Evolutionary conservation across 306 rosid species (phyloP), one percentile per base, ranked within the genome.

Genomic region (Vigna angularis): DNA sequence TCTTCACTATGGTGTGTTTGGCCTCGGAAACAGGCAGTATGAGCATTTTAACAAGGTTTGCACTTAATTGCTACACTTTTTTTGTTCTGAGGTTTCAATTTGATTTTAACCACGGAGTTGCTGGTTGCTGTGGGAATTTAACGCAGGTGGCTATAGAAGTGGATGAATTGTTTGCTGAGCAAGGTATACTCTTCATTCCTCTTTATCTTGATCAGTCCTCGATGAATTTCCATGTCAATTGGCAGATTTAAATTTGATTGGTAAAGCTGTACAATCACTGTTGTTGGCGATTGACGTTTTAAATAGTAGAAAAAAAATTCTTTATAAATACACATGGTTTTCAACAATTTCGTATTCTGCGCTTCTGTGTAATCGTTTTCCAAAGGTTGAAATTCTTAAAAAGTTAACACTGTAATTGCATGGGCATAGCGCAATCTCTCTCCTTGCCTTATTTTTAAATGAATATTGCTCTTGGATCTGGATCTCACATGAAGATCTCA

Each of bases 41-140:
- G 99, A 96, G 82, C 98, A 96, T 84, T 96, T 96, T 86, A 96
- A 96, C 53, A 96, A 96, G 98, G 98, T 93, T 80, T 81, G 86
- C 57, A 30, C 69, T 49, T 34, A 12, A 20, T 48, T 50, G 47
- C 9, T 81, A 20, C 16, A 44, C 64, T 66, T 38, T 72, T 74
- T 61, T 72, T 64, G 17, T 79, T 58, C 2, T 58, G 44, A 66
- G 73, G 16, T 73, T 34, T 32, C 24, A 15, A 32, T 62, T 76
- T 45, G 59, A 70, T 38, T 69, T 64, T 58, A 30, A 30, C 65
- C n/a, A 6, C 22, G 26, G 68, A 73, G 24, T 65, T 80, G 18
- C 79, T 32, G 14, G 62, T 73, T 78, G 30, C 75, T 52, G 22
- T 50, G 55, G 15, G 57, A 52, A 67, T 82, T 26, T 77, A 75